Base-by-base conservation (phyloP, 2,329 filamentous ascomycete species). In the Teratosphaeria viscida region DNA sequence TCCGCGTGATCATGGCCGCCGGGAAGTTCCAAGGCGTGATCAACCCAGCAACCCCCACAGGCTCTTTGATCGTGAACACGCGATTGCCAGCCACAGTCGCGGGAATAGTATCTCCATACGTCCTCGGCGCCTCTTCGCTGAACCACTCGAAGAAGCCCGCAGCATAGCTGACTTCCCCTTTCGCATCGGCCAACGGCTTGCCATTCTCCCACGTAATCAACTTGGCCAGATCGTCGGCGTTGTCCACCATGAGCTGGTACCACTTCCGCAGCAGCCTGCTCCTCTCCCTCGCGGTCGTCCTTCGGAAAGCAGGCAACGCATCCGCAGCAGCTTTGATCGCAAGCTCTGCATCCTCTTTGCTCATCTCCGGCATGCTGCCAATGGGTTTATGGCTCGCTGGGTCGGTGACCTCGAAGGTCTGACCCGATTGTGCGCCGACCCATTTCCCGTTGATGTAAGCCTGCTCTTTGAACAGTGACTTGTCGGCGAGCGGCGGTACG, bases 371-470 rank as follows among this genome's bases (percentile, higher is more conserved):
- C 71, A 87, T 87, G 27, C 84, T 89, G 60, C 89, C 91, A 67
- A 97, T 92, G 47, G 88, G 75, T 66, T 88, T 82, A 65, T 89
- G 89, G 10, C 90, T 90, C 2, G 90, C 86, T 8, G 94, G 94
- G 73, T 99, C 91, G 86, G 67, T 81, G 61, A 96, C 89, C 72
- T 94, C 86, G 74, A 97, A 99, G 54, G 90, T 96, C 82, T 95
- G 86, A 71, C 90, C 90, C 0, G 90, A 95, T 70, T 85, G 84
- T 67, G 92, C 89, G 67, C 82, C 81, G 63, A 95, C 83, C 89
- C 92, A 99, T 82, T 95, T 83, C 70, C 94, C 94, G 73, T 99
- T 92, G 70, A 97, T 86, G 72, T 92, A 96, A 69, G 85, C 77
- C 72, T 92, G 83, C 67, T 87, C 84, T 78, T 95, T 96, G 69